These are phyloP conservation scores for Colletotrichum melonis DNA, from an alignment of 2,329 filamentous ascomycete genomes.

Conservation along the genomic window DNA sequence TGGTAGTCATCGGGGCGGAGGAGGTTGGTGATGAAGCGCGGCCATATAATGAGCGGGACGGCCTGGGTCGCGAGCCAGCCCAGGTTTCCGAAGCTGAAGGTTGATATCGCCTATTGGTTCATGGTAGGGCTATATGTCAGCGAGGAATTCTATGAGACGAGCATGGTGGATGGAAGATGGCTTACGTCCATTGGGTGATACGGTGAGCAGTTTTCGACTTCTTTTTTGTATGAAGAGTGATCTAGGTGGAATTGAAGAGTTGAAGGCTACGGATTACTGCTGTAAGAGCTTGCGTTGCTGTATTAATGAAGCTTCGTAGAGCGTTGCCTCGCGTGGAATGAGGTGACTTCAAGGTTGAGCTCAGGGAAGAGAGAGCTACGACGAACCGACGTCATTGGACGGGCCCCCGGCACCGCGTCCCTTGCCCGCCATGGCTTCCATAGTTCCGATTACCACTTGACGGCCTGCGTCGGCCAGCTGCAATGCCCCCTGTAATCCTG, in stretches of 20 bases:
- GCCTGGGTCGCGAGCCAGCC: constrained; percentile 63
- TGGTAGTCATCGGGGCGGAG: constrained; percentile 47
- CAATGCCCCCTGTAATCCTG: constrained; percentile 1
- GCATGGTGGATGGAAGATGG: neutral
- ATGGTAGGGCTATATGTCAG: neutral
- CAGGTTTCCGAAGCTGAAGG: constrained; percentile 63
- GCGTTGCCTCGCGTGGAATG: neutral
- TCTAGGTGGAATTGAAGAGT: neutral
- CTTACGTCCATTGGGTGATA: constrained; percentile 44
- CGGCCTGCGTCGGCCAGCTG: neutral
- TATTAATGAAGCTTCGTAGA: neutral
- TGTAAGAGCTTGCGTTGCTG: neutral
- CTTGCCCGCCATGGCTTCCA: neutral
- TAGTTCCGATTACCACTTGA: too few relatives aligned
- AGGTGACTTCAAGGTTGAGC: constrained; percentile 10
- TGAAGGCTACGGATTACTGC: too few relatives aligned
- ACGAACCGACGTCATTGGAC: constrained; percentile 31
- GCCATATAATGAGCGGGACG: constrained; percentile 59
- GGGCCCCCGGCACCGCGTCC: constrained; percentile 10
- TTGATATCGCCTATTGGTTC: constrained; percentile 55
- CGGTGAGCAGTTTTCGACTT: neutral
- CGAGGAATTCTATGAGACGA: neutral
- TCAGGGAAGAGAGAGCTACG: neutral
- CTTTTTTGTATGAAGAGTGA: neutral
- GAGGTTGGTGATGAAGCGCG: constrained; percentile 58